Conservation (phyloP, 225 moss, liverwort and hornwort species). For the Polytrichum commune region DNA sequence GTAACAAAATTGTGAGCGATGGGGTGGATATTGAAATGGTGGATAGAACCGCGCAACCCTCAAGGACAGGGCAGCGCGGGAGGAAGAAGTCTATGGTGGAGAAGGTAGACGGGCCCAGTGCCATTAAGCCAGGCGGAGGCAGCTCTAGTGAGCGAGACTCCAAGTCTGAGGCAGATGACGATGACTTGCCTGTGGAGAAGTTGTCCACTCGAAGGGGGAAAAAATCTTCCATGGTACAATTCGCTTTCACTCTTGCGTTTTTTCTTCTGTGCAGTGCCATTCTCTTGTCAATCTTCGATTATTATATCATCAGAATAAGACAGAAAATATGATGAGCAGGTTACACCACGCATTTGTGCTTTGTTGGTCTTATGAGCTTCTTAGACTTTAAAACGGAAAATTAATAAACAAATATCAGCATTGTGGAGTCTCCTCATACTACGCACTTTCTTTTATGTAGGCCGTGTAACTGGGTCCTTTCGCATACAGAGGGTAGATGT, state of each 20-base stretch:
- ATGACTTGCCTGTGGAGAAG: slow-evolving; percentile 49
- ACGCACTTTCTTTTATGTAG: not conserved
- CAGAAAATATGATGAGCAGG: no score
- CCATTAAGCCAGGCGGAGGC: slow-evolving; percentile 43
- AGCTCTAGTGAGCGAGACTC: slow-evolving; percentile 52
- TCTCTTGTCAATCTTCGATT: not conserved
- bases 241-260: slow-evolving; percentile 10
- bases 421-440: not conserved
- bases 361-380: no score
- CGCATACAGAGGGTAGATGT: no score
- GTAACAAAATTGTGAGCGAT: slow-evolving; percentile 14
- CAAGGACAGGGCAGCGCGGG: slow-evolving; percentile 74
- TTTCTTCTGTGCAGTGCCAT: not conserved
- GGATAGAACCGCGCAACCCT: slow-evolving; percentile 47
- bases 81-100: slow-evolving; percentile 62
- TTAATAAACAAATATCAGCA: no score
- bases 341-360: no score
- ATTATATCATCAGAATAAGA: no score
- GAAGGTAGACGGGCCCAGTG: slow-evolving; percentile 31
- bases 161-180: slow-evolving; percentile 55
- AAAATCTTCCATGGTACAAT: slow-evolving; percentile 47
- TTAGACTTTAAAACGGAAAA: no score
- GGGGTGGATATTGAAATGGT: slow-evolving; percentile 74
- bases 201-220: slow-evolving; percentile 51
- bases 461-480: no score